Evolutionary conservation across 805 yeast species (phyloP).

Genomic region (Blastobotrys terrestris): DNA sequence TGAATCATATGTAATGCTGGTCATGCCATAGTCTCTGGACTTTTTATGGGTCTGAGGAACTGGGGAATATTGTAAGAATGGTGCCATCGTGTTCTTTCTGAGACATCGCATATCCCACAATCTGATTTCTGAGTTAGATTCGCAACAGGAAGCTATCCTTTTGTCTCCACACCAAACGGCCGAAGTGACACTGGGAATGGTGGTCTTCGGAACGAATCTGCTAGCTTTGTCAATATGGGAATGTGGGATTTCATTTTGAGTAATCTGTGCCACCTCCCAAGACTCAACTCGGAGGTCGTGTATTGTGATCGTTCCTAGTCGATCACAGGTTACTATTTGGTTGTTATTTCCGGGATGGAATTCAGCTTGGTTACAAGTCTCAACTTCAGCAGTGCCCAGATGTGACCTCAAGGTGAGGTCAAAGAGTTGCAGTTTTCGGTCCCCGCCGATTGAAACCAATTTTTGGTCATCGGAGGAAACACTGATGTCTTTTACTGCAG

Average conservation of each 20-base stretch:
- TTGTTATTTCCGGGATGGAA: slow-evolving; percentile 9
- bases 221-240: slow-evolving; percentile 11
- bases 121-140: slow-evolving; percentile 16
- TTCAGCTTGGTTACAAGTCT: slow-evolving; percentile 10
- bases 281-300: slow-evolving; percentile 9
- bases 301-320: slow-evolving; percentile 12
- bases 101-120: slow-evolving; percentile 26
- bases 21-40: slow-evolving; percentile 13
- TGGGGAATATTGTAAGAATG: slow-evolving; percentile 5
- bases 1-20: slow-evolving; percentile 16
- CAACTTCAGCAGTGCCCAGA: background rate
- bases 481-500: slow-evolving; percentile 9
- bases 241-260: background rate
- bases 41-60: slow-evolving; percentile 2
- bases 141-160: slow-evolving; percentile 18
- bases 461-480: slow-evolving; percentile 2
- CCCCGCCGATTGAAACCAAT: slow-evolving; percentile 7
- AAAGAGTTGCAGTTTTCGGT: slow-evolving; percentile 6
- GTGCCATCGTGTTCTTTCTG: slow-evolving; percentile 1
- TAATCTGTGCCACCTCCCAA: background rate
- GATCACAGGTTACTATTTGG: slow-evolving; percentile 7
- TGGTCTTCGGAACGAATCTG: slow-evolving; percentile 1
- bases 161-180: slow-evolving; percentile 19
- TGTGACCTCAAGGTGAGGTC: slow-evolving; percentile 2
- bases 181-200: slow-evolving; percentile 19